Evolutionary conservation across 108 stramenopile genomes (phyloP).

Genomic region (Parietichytrium sp.): DNA sequence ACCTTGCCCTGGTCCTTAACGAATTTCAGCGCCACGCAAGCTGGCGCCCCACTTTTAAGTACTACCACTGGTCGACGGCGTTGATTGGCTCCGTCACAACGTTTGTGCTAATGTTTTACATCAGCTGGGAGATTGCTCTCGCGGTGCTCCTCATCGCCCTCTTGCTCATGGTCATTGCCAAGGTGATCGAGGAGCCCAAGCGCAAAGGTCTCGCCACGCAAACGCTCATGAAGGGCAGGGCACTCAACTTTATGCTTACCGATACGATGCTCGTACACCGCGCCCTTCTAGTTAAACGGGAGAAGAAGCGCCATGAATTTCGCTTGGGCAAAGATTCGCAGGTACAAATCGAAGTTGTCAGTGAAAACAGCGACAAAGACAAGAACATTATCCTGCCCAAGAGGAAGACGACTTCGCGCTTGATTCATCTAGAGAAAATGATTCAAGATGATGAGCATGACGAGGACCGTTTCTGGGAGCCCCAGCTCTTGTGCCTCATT

Average conservation of each 20-base stretch:
- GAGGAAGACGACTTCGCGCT: background rate
- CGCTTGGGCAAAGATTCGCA: background rate
- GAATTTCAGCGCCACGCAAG: conserved; percentile 24
- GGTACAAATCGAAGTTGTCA: background rate
- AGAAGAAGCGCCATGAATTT: too few species aligned
- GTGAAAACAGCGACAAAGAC: background rate
- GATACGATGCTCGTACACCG: conserved; percentile 10
- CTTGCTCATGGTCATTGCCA: background rate
- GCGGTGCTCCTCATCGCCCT: background rate
- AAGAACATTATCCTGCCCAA: too few species aligned
- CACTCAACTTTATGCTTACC: background rate
- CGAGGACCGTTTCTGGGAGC: conserved; percentile 26
- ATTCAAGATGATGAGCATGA: background rate
- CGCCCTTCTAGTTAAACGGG: conserved; percentile 3
- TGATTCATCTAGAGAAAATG: too few species aligned
- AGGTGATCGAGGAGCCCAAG: conserved; percentile 6
- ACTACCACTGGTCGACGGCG: conserved; percentile 30
- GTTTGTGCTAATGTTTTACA: conserved; percentile 35
- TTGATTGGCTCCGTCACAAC: conserved; percentile 5
- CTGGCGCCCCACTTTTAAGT: conserved; percentile 27
- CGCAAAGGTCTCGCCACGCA: conserved; percentile 30
- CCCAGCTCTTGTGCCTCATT: conserved; percentile 8
- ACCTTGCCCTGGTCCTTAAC: conserved; percentile 9
- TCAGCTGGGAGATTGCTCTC: background rate
- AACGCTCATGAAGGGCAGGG: background rate